Evolutionary conservation across 768 basidiomycete species (phyloP).

Genomic region (Fomitopsis pulvina): DNA sequence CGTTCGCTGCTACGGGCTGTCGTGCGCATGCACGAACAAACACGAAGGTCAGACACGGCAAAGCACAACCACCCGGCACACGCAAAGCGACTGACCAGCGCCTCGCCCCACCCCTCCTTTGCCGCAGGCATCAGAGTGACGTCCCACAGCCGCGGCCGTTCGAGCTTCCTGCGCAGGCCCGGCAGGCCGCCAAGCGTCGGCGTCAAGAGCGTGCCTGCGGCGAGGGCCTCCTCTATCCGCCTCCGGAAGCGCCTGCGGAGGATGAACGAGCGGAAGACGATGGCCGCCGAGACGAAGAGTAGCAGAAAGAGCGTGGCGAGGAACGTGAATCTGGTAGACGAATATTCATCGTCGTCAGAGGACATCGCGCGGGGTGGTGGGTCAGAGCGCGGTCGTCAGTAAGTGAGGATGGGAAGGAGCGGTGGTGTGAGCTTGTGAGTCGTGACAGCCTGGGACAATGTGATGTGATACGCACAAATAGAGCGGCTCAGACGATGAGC

Average conservation of each 20-base stretch:
- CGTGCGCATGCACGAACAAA: too few relatives aligned
- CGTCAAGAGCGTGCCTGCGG: constrained; percentile 41
- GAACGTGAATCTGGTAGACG: constrained; percentile 52
- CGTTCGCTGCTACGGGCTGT: constrained; percentile 14
- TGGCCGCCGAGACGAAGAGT: constrained; percentile 54
- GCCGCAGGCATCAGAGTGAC: constrained; percentile 31
- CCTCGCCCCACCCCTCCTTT: constrained; percentile 37
- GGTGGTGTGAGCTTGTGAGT: not conserved
- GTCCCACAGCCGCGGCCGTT: constrained; percentile 47
- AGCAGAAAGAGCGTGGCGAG: constrained; percentile 66
- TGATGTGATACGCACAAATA: constrained; percentile 13
- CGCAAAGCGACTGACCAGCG: constrained; percentile 33
- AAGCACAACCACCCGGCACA: not conserved
- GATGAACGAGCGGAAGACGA: constrained; percentile 58
- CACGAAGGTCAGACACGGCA: not conserved
- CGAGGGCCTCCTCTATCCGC: constrained; percentile 46
- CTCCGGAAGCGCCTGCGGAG: constrained; percentile 52
- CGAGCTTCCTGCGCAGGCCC: constrained; percentile 33
- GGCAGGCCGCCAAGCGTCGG: constrained; percentile 25
- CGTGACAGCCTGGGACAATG: not conserved
- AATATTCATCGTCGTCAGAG: not conserved
- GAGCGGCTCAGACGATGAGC: constrained; percentile 7
- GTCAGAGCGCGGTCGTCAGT: not conserved
- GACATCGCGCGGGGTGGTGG: constrained; percentile 1
- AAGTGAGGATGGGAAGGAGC: not conserved